A percentile compares a stretch with the other conserved stretches of the same genome.
Evolutionary conservation across 1,284 basidiomycete genomes (phyloP).

Genomic region (Ceratobasidium sp.): DNA sequence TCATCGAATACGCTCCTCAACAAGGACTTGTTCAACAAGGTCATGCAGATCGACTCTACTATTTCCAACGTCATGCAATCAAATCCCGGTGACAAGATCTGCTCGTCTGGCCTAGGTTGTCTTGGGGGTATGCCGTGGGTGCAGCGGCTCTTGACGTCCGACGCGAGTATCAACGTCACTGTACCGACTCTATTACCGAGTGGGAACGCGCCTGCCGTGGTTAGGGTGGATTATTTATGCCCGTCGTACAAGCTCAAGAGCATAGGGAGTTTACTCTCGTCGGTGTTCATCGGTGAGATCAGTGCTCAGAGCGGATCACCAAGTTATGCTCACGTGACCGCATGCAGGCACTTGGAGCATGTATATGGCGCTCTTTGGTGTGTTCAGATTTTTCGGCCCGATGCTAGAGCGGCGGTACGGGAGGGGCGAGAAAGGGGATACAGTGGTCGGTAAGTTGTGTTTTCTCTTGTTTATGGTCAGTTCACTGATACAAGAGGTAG

Average conservation of each 20-base stretch:
- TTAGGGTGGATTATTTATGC: slow-evolving; percentile 17
- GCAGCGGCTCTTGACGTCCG: background rate
- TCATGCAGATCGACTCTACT: background rate
- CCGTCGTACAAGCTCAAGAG: slow-evolving; percentile 1
- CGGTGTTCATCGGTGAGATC: slow-evolving; percentile 12
- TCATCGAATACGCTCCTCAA: background rate
- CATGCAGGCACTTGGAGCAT: slow-evolving; percentile 12
- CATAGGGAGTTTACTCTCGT: background rate
- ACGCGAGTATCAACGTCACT: background rate
- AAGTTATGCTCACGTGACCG: too few relatives aligned
- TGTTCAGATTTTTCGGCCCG: slow-evolving; percentile 3
- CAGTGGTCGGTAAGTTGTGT: too few relatives aligned
- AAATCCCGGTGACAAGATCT: background rate
- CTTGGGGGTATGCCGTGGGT: background rate
- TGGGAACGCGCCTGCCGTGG: slow-evolving; percentile 5
- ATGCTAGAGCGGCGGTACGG: slow-evolving; percentile 3
- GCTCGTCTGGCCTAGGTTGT: slow-evolving; percentile 6
- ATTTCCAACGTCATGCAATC: background rate
- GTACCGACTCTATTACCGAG: background rate
- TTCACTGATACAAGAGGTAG: too few relatives aligned
- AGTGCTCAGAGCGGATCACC: background rate
- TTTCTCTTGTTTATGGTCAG: too few relatives aligned
- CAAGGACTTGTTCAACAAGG: background rate
- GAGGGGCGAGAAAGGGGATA: too few relatives aligned
- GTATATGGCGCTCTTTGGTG: slow-evolving; percentile 5